Evolutionary conservation across 1,284 basidiomycete species (phyloP), one percentile per base, ranked within the genome.

Genomic region (Vanrija sp.): DNA sequence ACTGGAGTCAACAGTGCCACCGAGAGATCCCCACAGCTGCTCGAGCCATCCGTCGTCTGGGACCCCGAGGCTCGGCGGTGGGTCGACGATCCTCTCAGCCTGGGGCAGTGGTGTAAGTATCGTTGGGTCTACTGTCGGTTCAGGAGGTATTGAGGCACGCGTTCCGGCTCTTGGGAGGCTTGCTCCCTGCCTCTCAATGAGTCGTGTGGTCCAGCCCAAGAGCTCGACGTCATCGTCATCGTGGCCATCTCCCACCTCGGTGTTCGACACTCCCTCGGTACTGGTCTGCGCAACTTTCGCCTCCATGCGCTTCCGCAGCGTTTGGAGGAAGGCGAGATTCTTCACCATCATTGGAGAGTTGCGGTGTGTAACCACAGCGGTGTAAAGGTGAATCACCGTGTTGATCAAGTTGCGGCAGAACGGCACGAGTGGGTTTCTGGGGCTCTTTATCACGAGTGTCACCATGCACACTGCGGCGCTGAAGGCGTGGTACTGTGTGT

Each of bases 191-290:
- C 54, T 51, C 45, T 66, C 63, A 42, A 69, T 67, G 16, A 69
- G 56, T 14, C 64, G 43, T 5, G 67, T 69, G 12, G 52, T 54
- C 63, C 65, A 66, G 9, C 67, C 65, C 10, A 69, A 50, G 9
- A 69, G 47, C 43, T 62, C 61, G 7, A 56, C 38, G 46, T 65
- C 61, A 16, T 63, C 63, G 40, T 62, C 61, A 8, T 50, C 52
- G 40, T 23, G 21, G 2, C 25, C 29, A 19, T 15, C 38, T n/a
- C 9, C 34, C 34, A 34, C 8, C 52, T 18, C 40, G 43, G 14
- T 42, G 42, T n/a, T 49, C 45, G 15, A 44, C 42, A 34, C 19
- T 16, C 21, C 49, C 25, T 53, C 19, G 18, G 8, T 28, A 23
- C 26, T 19, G 28, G 43, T 29, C 19, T 51, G 19, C 16, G 29